phyloP scores from a whole-genome alignment of 2,329 filamentous ascomycete species.

The Aspergillus nomiae region DNA sequence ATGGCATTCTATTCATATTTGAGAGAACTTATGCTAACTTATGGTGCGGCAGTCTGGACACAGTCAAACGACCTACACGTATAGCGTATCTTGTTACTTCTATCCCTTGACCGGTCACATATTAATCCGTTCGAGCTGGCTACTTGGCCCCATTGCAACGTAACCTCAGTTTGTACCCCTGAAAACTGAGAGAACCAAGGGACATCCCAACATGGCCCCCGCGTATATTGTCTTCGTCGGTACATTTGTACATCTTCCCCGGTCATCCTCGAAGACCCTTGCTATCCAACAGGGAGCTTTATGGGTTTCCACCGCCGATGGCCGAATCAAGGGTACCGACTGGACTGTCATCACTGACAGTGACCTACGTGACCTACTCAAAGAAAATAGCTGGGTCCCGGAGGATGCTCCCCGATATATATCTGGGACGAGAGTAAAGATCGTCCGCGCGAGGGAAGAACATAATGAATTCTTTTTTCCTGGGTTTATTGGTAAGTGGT shows the following conservation, averaged over 20 bases:
- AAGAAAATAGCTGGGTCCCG: slow-evolving; percentile 35
- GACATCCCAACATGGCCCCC: background rate
- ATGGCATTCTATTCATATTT: background rate
- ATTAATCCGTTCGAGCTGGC: background rate
- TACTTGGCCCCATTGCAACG: background rate
- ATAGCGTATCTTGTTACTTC: background rate
- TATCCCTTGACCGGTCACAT: background rate
- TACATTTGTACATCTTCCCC: slow-evolving; percentile 61
- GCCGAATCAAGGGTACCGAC: slow-evolving; percentile 37
- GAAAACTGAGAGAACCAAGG: background rate
- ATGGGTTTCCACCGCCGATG: slow-evolving; percentile 36
- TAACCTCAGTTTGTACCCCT: background rate
- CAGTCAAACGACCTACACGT: background rate
- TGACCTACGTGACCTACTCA: slow-evolving; percentile 28
- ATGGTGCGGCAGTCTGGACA: background rate
- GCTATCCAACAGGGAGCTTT: slow-evolving; percentile 52
- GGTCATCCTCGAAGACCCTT: slow-evolving; percentile 51
- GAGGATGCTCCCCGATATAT: slow-evolving; percentile 12
- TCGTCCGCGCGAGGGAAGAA: slow-evolving; percentile 43
- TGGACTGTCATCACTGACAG: slow-evolving; percentile 33
- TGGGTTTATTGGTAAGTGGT: slow-evolving; percentile 47
- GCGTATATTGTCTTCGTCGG: slow-evolving; percentile 57
- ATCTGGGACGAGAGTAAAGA: slow-evolving; percentile 26
- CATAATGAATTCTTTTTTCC: slow-evolving; percentile 50
- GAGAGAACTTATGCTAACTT: background rate